Conservation (phyloP, 768 basidiomycete species). For the Leccinum longicurvipes region DNA sequence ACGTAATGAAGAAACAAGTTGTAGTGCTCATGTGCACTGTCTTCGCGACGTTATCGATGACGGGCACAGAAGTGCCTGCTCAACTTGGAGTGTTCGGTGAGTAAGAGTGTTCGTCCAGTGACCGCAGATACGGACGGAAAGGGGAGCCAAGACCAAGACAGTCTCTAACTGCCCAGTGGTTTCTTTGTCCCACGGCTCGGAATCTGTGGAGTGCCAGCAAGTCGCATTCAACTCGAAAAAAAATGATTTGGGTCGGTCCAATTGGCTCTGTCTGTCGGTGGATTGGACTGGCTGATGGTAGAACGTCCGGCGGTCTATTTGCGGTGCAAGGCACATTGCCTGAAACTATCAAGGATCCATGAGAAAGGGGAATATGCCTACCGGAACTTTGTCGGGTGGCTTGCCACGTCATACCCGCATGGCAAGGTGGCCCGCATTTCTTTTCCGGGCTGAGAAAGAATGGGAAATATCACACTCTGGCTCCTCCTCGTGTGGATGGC, state of each 20-base stretch:
- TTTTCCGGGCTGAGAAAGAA: conserved; percentile 1
- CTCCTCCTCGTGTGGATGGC: neutral
- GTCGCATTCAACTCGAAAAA: neutral
- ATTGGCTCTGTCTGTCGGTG: neutral
- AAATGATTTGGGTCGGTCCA: neutral
- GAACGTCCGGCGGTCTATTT: neutral
- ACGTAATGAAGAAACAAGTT: neutral
- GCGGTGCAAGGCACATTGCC: conserved; percentile 2
- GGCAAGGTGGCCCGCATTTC: neutral
- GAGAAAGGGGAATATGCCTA: neutral
- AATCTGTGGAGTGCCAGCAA: neutral
- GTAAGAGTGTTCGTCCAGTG: neutral
- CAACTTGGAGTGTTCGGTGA: neutral
- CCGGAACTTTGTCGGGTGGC: neutral
- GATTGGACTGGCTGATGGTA: conserved; percentile 4
- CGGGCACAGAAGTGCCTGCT: conserved; percentile 2
- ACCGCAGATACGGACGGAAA: conserved; percentile 1
- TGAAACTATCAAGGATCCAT: neutral
- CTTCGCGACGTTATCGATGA: conserved; percentile 1
- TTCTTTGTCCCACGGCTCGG: conserved; percentile 3
- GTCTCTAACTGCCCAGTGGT: neutral
- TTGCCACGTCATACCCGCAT: neutral
- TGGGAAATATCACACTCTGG: neutral
- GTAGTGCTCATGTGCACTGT: neutral
- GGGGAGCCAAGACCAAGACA: neutral